Conservation (phyloP, 73 alveolate genomes). For the Uronychia binucleata region DNA sequence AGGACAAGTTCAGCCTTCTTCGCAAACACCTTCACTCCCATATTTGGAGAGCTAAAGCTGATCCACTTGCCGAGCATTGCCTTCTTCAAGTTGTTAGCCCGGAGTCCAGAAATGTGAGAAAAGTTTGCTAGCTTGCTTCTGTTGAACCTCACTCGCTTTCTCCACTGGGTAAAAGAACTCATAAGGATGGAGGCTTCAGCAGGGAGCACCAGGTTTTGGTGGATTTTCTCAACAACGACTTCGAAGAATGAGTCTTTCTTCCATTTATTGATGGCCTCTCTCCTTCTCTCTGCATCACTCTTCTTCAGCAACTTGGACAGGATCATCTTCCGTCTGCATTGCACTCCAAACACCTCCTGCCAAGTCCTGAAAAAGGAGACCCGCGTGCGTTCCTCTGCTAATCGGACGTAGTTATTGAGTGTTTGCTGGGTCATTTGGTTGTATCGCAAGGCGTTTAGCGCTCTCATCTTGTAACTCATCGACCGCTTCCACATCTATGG, state of each 20-base stretch:
- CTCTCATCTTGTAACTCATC: not conserved
- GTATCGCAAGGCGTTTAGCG: not conserved
- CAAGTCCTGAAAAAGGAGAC: not conserved
- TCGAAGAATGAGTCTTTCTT: not conserved
- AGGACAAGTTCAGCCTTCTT: not conserved
- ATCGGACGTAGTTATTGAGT: not conserved
- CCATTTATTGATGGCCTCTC: not conserved
- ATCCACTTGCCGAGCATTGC: not conserved
- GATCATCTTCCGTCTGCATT: not conserved
- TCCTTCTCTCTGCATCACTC: not conserved
- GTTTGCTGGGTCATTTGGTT: not conserved
- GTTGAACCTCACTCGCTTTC: not conserved
- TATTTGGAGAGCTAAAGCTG: not conserved
- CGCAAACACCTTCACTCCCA: not conserved
- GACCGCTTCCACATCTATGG: not conserved
- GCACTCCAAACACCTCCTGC: not conserved
- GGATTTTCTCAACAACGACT: not conserved
- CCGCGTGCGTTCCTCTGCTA: not conserved
- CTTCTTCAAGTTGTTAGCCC: not conserved
- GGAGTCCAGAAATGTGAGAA: not conserved
- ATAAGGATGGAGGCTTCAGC: not conserved
- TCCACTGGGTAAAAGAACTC: not conserved
- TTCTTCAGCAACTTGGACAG: not conserved
- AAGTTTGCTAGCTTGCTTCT: not conserved
- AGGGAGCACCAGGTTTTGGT: not conserved